Conservation (phyloP, 2,329 filamentous ascomycete species). For the Fusarium sp. region DNA sequence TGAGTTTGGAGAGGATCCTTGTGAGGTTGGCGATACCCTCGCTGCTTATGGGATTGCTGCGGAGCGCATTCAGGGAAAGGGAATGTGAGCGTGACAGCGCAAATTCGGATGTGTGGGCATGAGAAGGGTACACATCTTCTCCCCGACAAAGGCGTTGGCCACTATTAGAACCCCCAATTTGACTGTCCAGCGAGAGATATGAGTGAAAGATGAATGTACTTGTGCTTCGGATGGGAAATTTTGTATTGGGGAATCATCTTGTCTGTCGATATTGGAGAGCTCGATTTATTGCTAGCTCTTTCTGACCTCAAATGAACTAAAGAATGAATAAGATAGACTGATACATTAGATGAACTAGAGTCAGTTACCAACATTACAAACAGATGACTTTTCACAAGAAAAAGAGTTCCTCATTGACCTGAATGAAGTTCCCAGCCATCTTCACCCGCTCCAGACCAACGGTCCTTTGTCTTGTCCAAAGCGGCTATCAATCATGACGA, state of each 20-base stretch:
- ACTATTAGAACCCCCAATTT: too few species aligned
- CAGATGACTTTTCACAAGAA: not conserved
- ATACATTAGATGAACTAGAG: slow-evolving; percentile 11
- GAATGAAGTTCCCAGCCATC: not conserved
- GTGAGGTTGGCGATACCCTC: slow-evolving; percentile 53
- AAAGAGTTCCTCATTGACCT: not conserved
- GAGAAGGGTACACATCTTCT: too few species aligned
- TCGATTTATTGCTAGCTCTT: not conserved
- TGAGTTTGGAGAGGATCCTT: slow-evolving; percentile 57
- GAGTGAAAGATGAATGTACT: not conserved
- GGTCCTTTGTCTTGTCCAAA: not conserved
- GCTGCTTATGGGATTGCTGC: slow-evolving; percentile 52
- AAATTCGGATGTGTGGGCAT: too few species aligned
- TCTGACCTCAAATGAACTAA: slow-evolving; percentile 1
- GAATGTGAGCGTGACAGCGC: slow-evolving; percentile 45
- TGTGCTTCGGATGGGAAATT: not conserved
- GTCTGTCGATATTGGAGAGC: slow-evolving; percentile 7
- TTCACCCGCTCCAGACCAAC: not conserved
- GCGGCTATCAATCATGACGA: not conserved
- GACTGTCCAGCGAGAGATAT: too few species aligned
- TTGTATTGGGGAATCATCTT: slow-evolving; percentile 17
- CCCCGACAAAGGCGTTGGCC: too few species aligned
- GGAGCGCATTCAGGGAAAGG: slow-evolving; percentile 52
- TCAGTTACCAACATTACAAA: not conserved
- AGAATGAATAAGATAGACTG: slow-evolving; percentile 18